Evolutionary conservation across 495 filamentous ascomycete species (phyloP).

Genomic region (Penicillium nucicola): DNA sequence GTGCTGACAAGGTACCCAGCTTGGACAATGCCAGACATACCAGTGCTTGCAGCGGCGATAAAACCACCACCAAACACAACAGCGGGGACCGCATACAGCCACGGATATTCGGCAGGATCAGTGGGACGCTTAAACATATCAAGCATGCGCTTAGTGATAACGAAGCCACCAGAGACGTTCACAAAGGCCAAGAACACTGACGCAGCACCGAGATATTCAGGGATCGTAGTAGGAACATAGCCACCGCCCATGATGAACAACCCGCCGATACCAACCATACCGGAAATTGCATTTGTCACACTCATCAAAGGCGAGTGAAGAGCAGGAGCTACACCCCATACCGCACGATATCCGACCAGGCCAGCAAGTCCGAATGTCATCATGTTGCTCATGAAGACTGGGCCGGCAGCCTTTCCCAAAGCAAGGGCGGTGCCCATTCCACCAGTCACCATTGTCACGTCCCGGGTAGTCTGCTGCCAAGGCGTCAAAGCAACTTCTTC

Average conservation of each 20-base stretch:
- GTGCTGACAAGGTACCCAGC: slow-evolving; percentile 79
- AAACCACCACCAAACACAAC: slow-evolving; percentile 73
- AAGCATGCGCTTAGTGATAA: slow-evolving; percentile 85
- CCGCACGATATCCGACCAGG: slow-evolving; percentile 74
- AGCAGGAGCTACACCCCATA: slow-evolving; percentile 75
- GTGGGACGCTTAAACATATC: slow-evolving; percentile 84
- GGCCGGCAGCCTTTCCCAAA: slow-evolving; percentile 71
- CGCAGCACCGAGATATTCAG: slow-evolving; percentile 68
- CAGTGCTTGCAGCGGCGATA: slow-evolving; percentile 69
- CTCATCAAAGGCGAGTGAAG: slow-evolving; percentile 82
- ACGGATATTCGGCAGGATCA: slow-evolving; percentile 79
- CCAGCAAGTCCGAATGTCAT: slow-evolving; percentile 77
- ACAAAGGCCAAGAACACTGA: slow-evolving; percentile 80
- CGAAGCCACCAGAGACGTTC: slow-evolving; percentile 78
- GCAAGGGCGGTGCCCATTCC: slow-evolving; percentile 70
- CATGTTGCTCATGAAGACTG: slow-evolving; percentile 77
- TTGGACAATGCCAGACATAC: slow-evolving; percentile 75
- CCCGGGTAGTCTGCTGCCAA: slow-evolving; percentile 69
- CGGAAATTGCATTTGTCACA: slow-evolving; percentile 83
- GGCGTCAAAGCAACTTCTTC: slow-evolving; percentile 65
- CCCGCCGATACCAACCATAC: slow-evolving; percentile 78
- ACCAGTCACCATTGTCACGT: slow-evolving; percentile 65
- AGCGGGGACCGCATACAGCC: slow-evolving; percentile 74
- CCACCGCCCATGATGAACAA: slow-evolving; percentile 80
- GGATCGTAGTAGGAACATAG: slow-evolving; percentile 68